Evolutionary conservation across 345 rosid species (phyloP), one percentile per base, ranked within the genome.

Genomic region (Moricandia arvensis): DNA sequence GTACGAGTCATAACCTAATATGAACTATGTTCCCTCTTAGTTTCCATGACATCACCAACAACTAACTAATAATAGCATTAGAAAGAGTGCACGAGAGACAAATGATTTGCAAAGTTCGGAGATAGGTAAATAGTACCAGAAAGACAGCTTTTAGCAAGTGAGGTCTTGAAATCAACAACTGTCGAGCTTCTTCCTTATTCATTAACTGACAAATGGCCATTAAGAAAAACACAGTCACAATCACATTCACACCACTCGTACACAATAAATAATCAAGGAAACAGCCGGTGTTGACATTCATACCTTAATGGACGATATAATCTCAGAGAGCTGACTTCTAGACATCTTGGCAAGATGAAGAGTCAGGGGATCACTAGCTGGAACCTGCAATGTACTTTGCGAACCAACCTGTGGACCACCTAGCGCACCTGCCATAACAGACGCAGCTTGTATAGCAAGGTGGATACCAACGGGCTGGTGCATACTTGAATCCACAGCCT

Each of bases 281-380:
- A n/a, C n/a, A n/a, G n/a, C n/a, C n/a, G n/a, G n/a, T 55, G 43
- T 5, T 15, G 0, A 16, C 1, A 67, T 26, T 55, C 72, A 69
- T 72, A 90, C 99, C 90, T 95, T 95, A 76, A 95, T 45, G 74
- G 89, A 92, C 10, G 93, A 85, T 62, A 95, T 74, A 73, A 88
- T 80, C 66, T 92, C 99, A 72, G 60, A 83, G 77, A 95, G 87
- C 78, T 92, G 99, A 82, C 62, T 88, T 85, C 92, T 87, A 18
- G 99, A 88, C 93, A 95, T 84, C 69, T 82, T 90, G 59, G 99
- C 97, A 76, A 95, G 81, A 74, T 88, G 91, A 81, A 90, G 91
- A n/a, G 97, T 87, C 63, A 95, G 78, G 31, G 97, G 99, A 75
- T 95, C 99, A 82, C 81, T 88, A 24, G 91, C 66, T 61, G 86